phyloP scores from a whole-genome alignment of 2,329 filamentous ascomycete genomes.

The Calonectria hongkongensis region DNA sequence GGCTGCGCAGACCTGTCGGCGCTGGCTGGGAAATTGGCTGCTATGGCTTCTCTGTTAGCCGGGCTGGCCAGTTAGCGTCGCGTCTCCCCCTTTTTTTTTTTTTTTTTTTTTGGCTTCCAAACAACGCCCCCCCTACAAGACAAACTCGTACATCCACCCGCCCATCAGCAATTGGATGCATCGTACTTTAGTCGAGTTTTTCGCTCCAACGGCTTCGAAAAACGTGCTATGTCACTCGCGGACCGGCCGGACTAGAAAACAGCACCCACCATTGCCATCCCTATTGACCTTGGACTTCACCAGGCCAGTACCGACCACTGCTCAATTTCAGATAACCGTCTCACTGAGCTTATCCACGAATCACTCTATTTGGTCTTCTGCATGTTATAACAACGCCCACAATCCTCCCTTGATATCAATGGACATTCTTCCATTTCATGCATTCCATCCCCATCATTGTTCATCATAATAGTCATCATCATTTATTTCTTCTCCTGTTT shows the following conservation, averaged over 20 bases:
- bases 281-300: background rate
- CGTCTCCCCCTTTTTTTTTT: conserved; percentile 48
- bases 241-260: conserved; percentile 4
- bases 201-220: conserved; percentile 18
- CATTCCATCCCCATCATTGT: background rate
- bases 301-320: no score
- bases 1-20: conserved; percentile 3
- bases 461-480: background rate
- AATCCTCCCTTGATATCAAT: background rate
- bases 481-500: background rate
- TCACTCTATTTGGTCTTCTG: background rate
- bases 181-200: conserved; percentile 15
- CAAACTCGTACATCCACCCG: conserved; percentile 1
- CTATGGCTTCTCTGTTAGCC: conserved; percentile 54
- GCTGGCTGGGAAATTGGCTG: conserved; percentile 52
- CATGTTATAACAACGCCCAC: background rate
- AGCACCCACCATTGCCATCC: background rate
- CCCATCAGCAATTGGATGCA: conserved; percentile 14
- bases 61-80: conserved; percentile 51
- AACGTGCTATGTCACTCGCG: background rate
- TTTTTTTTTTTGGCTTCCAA: conserved; percentile 34
- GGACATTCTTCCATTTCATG: no score
- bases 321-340: background rate
- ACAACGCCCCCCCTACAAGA: conserved; percentile 13
- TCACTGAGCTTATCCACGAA: background rate